Evolutionary conservation across 805 yeast genomes (phyloP).

Genomic region (Yamadazyma laniorum): DNA sequence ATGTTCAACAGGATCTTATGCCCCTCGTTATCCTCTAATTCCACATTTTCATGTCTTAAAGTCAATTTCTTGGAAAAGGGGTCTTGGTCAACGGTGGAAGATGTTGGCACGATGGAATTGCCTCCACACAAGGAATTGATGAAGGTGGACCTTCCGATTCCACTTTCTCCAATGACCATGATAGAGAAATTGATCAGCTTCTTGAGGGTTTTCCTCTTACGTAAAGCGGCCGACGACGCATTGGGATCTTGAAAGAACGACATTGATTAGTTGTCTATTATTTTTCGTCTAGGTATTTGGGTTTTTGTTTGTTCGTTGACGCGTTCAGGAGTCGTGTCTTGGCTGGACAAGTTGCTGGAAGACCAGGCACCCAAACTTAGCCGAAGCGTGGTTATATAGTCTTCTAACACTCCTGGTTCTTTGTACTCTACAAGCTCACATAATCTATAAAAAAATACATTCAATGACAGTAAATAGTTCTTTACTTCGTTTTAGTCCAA

Average conservation of each 20-base stretch:
- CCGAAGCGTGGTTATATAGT: too few relatives aligned
- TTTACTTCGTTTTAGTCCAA: conserved; percentile 21
- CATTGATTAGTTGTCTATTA: conserved; percentile 2
- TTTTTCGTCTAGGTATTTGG: neutral
- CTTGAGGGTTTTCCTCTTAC: conserved; percentile 75
- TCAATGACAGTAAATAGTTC: neutral
- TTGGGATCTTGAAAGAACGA: conserved; percentile 17
- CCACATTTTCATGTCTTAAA: conserved; percentile 77
- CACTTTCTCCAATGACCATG: conserved; percentile 85
- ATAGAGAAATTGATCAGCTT: conserved; percentile 82
- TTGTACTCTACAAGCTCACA: too few relatives aligned
- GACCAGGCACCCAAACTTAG: too few relatives aligned
- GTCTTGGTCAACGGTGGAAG: conserved; percentile 62
- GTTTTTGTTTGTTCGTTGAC: neutral
- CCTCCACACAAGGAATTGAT: conserved; percentile 90
- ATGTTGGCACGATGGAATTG: conserved; percentile 67
- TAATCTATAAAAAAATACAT: conserved; percentile 1
- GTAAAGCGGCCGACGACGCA: conserved; percentile 40
- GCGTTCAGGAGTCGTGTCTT: neutral
- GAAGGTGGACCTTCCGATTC: conserved; percentile 88
- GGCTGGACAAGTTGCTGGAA: too few relatives aligned
- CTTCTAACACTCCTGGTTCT: too few relatives aligned
- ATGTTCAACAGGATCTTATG: conserved; percentile 73
- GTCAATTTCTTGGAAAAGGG: conserved; percentile 48
- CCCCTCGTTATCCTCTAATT: conserved; percentile 81